Evolutionary conservation across 305 asterid species (phyloP).

Genomic region (Fraxinus sp.): DNA sequence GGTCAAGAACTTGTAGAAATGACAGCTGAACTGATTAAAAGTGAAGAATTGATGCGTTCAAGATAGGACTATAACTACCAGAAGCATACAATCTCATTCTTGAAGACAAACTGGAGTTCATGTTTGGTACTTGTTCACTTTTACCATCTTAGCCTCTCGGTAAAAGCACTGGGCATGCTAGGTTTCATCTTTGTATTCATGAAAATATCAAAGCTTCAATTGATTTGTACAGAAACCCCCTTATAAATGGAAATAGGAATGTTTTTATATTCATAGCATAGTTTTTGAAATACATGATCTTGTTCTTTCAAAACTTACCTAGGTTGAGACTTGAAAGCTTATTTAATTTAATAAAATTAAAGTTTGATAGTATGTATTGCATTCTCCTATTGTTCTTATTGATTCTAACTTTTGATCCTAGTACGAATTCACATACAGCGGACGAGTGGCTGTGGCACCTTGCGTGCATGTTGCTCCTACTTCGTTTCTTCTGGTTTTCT

Average conservation of each 20-base stretch:
- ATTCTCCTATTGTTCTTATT: background rate
- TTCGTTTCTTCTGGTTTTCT: background rate
- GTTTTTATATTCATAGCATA: slow-evolving; percentile 12
- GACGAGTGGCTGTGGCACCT: background rate
- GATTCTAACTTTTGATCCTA: background rate
- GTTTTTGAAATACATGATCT: background rate
- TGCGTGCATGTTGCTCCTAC: background rate
- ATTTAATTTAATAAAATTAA: too few relatives aligned
- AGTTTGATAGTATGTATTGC: background rate
- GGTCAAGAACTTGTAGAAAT: background rate
- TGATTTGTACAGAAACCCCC: slow-evolving; percentile 33
- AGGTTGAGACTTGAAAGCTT: background rate
- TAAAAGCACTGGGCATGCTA: slow-evolving; percentile 18
- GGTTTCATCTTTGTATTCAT: background rate
- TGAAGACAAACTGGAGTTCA: background rate
- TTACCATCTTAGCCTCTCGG: background rate
- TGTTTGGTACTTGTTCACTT: background rate
- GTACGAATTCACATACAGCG: background rate
- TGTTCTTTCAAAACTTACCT: background rate
- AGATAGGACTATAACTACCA: background rate
- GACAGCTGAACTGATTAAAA: background rate
- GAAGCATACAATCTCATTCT: background rate
- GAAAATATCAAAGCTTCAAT: slow-evolving; percentile 16
- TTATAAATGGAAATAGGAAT: slow-evolving; percentile 17
- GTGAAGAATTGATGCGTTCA: background rate